Evolutionary conservation across 2,329 filamentous ascomycete species (phyloP).

Genomic region (Penicillium nordicum): DNA sequence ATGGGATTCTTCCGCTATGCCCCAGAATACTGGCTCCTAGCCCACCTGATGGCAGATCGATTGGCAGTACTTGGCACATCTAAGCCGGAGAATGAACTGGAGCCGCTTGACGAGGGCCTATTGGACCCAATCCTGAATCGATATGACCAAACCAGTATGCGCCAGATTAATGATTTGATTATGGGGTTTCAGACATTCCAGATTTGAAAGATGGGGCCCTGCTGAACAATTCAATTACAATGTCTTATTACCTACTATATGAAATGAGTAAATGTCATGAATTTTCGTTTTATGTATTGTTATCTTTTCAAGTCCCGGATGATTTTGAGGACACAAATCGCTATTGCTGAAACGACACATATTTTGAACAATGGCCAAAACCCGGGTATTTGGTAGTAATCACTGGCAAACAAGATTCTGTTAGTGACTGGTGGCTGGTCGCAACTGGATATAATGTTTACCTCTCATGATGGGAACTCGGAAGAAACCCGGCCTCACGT

Average conservation of each 20-base stretch:
- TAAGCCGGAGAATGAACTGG: neutral
- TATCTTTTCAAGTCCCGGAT: neutral
- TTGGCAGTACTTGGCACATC: constrained; percentile 16
- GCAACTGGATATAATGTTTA: neutral
- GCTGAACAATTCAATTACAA: neutral
- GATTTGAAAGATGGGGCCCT: constrained; percentile 8
- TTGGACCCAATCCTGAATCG: constrained; percentile 31
- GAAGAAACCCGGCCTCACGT: constrained; percentile 5
- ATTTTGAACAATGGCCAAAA: neutral
- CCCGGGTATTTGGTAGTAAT: neutral
- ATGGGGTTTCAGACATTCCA: constrained; percentile 34
- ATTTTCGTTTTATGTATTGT: neutral
- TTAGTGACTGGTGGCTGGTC: neutral
- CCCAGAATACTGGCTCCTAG: constrained; percentile 34
- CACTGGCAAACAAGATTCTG: neutral
- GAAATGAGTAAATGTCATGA: neutral
- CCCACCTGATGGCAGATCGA: constrained; percentile 30
- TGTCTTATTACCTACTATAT: too few species aligned
- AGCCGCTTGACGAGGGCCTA: constrained; percentile 7
- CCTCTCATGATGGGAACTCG: neutral
- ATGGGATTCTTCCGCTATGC: constrained; percentile 26
- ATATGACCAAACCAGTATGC: constrained; percentile 43
- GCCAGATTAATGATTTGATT: constrained; percentile 41
- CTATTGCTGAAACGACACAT: constrained; percentile 1
- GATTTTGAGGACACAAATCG: constrained; percentile 3